Conservation (phyloP, 1,284 basidiomycete genomes). For the Microbotryum violaceum region DNA sequence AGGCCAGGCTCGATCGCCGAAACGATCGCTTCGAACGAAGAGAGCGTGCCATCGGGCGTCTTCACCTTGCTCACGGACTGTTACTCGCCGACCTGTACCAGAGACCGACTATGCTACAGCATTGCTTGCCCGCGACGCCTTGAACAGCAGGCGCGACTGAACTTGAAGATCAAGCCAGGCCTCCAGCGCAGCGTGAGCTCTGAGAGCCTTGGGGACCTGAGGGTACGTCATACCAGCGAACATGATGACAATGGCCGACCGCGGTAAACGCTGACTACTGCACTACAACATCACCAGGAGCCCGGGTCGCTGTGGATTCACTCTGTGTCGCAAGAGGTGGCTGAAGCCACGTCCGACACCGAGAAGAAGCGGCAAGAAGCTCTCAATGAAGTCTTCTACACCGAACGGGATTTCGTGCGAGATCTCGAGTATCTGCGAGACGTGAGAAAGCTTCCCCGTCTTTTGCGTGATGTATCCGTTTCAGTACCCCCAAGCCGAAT, state of each 20-base stretch:
- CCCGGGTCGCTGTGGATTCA: conserved; percentile 95
- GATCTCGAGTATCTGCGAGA: conserved; percentile 98
- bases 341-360: conserved; percentile 79
- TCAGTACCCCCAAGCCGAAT: neutral
- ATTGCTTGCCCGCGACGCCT: conserved; percentile 90
- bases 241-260: neutral
- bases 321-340: conserved; percentile 87
- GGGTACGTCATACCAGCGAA: conserved; percentile 47
- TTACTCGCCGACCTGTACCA: conserved; percentile 94
- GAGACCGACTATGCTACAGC: conserved; percentile 87
- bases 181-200: conserved; percentile 63
- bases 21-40: conserved; percentile 46
- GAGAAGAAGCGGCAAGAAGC: conserved; percentile 98
- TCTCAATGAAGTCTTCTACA: conserved; percentile 98
- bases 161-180: conserved; percentile 80
- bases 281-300: conserved; percentile 49
- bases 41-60: conserved; percentile 78
- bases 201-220: conserved; percentile 73
- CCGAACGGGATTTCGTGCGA: conserved; percentile 93
- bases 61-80: conserved; percentile 96
- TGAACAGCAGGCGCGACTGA: conserved; percentile 83
- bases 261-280: neutral
- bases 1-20: conserved; percentile 39
- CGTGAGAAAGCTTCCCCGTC: conserved; percentile 47
- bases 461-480: neutral